Evolutionary conservation across 208 protist species (phyloP).

Genomic region (Trypanosomatidae sp.): DNA sequence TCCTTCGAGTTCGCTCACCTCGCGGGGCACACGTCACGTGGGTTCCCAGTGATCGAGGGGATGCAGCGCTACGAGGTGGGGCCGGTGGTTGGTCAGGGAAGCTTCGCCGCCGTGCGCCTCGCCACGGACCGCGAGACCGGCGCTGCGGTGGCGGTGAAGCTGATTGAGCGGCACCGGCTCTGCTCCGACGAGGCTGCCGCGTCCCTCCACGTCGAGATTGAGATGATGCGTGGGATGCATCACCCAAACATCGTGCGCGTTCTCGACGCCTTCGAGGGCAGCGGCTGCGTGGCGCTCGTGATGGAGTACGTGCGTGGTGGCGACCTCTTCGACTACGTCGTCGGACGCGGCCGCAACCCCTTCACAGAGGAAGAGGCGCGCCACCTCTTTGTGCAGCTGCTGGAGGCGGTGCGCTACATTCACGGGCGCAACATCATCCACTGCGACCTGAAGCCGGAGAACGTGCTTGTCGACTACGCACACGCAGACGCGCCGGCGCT

Average conservation of each 20-base stretch:
- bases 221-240: conserved; percentile 60
- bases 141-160: conserved; percentile 62
- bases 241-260: conserved; percentile 76
- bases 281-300: conserved; percentile 52
- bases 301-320: conserved; percentile 80
- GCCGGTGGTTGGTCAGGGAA: conserved; percentile 55
- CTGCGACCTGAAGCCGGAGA: conserved; percentile 98
- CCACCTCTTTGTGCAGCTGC: conserved; percentile 61
- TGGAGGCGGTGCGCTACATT: conserved; percentile 66
- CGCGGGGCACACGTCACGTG: neutral
- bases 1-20: conserved; percentile 30
- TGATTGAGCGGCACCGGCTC: conserved; percentile 53
- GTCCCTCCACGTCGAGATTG: conserved; percentile 59
- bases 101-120: conserved; percentile 57
- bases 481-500: no score
- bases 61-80: conserved; percentile 45
- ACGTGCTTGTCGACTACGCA: conserved; percentile 95
- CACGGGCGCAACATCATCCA: conserved; percentile 93
- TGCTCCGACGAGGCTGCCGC: conserved; percentile 30
- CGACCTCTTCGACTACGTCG: conserved; percentile 82
- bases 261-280: conserved; percentile 56
- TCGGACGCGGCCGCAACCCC: conserved; percentile 42
- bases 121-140: conserved; percentile 37
- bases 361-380: conserved; percentile 72
- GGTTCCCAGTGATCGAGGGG: conserved; percentile 8